These are phyloP conservation scores for Coemansia sp. DNA, from an alignment of 192 early-diverging fungal species.

Conservation along the genomic window DNA sequence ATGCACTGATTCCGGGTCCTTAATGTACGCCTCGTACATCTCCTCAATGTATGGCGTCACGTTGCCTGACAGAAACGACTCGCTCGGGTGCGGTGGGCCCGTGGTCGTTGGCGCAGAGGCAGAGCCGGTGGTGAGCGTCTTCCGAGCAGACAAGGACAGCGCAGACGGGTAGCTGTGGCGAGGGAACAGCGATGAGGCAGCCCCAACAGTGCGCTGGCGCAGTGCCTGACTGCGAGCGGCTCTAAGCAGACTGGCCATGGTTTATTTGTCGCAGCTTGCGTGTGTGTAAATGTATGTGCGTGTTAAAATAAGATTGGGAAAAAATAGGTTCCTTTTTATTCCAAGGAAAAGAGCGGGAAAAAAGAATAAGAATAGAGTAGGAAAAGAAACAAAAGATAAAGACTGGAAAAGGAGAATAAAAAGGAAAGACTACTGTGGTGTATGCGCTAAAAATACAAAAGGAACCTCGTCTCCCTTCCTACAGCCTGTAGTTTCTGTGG, in stretches of 20 bases:
- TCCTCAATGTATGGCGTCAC: slow-evolving; percentile 88
- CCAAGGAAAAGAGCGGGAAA: slow-evolving; percentile 4
- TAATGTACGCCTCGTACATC: slow-evolving; percentile 92
- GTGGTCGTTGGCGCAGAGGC: slow-evolving; percentile 20
- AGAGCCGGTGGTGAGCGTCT: slow-evolving; percentile 25
- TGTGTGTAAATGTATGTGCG: neutral
- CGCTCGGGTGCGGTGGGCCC: slow-evolving; percentile 60
- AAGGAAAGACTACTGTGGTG: neutral
- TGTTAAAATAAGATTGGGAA: slow-evolving; percentile 9
- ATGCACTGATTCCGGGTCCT: slow-evolving; percentile 89
- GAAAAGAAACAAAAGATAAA: slow-evolving; percentile 2
- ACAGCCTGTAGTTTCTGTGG: too few relatives aligned
- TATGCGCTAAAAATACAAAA: too few relatives aligned
- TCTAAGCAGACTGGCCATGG: slow-evolving; percentile 51
- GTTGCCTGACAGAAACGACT: slow-evolving; percentile 85
- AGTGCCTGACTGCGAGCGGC: slow-evolving; percentile 52
- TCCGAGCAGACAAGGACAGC: slow-evolving; percentile 12
- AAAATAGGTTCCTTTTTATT: neutral
- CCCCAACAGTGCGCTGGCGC: slow-evolving; percentile 37
- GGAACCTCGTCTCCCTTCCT: too few relatives aligned
- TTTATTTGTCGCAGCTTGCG: neutral
- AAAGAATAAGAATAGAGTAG: slow-evolving; percentile 3
- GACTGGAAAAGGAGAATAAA: neutral
- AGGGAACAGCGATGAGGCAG: slow-evolving; percentile 18
- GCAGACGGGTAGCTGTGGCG: slow-evolving; percentile 14